Evolutionary conservation across 345 rosid species (phyloP), one percentile per base, ranked within the genome.

Genomic region (Euphorbia tirucalli): DNA sequence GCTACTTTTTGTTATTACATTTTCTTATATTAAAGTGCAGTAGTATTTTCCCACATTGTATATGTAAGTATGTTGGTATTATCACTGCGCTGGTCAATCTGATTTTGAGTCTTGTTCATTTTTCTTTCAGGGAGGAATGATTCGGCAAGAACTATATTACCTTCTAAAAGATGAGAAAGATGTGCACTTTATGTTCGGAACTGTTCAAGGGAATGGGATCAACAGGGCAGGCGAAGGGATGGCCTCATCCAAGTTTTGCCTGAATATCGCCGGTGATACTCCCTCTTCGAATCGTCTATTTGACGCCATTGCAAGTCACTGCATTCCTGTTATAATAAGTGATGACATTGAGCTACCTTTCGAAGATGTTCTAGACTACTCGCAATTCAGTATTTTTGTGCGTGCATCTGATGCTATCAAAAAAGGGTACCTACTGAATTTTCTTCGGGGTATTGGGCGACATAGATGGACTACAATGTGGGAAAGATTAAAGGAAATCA

Each of bases 261-360:
- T 92, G 46, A 84, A 90, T 61, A 92, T 94, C 31, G 98, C 96
- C 0, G 98, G 98, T 18, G 98, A 94, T 60, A 94, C 95, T 37
- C 98, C 98, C 37, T 92, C 98, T 64, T 91, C 98, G 9, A 91
- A 91, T 76, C 97, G 97, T 70, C 93, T 94, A 49, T 94, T 92
- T 58, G 97, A 94, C 69, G 86, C 96, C 61, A 88, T 92, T 19
- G 96, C 79, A 66, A 92, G 85, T 81, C 95, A 90, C 68, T 92
- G 98, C 55, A 89, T 92, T 60, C 97, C 98, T 11, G 96, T 94
- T 78, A 86, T 92, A 14, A 85, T 94, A 74, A 92, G 98, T 21
- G 98, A 94, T 65, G 84, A 85, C 35, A 88, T 89, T 48, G 97
- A 92, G 85, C 83, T 94, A 63, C 97, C 98, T 25, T 94, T 80